A percentile compares a stretch with the other conserved stretches of the same genome.
Conservation (phyloP, 768 basidiomycete species). For the Tricholoma bakamatsutake region DNA sequence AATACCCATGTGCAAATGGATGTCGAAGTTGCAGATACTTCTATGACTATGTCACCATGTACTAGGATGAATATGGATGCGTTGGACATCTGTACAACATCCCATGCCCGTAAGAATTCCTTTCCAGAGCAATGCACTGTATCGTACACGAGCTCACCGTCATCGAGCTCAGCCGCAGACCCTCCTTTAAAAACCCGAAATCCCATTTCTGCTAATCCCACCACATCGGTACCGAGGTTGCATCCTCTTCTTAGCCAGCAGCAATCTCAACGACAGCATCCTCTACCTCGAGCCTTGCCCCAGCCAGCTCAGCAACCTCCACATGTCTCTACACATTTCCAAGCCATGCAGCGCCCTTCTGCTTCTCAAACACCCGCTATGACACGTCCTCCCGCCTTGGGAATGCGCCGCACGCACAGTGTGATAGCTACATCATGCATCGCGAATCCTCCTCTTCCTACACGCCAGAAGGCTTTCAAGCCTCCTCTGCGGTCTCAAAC, state of each 20-base stretch:
- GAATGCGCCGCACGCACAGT: conserved; percentile 33
- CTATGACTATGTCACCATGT: conserved; percentile 2
- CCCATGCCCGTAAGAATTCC: neutral
- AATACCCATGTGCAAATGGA: neutral
- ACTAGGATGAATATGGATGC: conserved; percentile 7
- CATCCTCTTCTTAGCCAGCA: conserved; percentile 14
- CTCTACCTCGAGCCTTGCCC: conserved; percentile 3
- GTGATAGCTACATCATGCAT: conserved; percentile 6
- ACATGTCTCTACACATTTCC: conserved; percentile 1
- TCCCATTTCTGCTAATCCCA: neutral
- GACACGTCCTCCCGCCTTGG: conserved; percentile 27
- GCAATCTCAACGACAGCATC: too few species aligned
- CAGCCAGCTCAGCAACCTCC: conserved; percentile 1
- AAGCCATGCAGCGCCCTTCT: conserved; percentile 10
- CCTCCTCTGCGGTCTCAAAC: conserved; percentile 26
- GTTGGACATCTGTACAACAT: neutral
- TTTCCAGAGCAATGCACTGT: neutral
- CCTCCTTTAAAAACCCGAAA: neutral
- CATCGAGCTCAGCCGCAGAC: neutral
- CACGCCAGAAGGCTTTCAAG: conserved; percentile 30
- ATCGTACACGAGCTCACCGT: neutral
- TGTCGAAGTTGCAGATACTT: neutral
- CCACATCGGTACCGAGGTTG: conserved; percentile 6
- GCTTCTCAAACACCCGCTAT: conserved; percentile 10
- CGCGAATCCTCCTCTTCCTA: conserved; percentile 17